phyloP scores from a whole-genome alignment of 805 yeast species.

The Pichia gijzeniarum region DNA sequence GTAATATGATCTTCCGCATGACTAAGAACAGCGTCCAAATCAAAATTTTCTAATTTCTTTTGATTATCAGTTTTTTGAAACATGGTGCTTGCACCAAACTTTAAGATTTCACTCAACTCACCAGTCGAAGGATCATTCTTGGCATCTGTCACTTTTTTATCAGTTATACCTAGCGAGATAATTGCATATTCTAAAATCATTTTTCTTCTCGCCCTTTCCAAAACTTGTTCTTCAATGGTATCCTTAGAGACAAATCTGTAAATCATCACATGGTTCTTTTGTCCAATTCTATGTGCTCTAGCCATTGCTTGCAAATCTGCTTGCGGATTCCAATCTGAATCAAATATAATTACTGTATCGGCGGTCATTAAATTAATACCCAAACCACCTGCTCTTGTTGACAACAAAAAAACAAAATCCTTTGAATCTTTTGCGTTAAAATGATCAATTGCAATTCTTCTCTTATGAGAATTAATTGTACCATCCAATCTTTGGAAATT shows the following conservation, averaged over 20 bases:
- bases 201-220: slow-evolving; percentile 94
- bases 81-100: slow-evolving; percentile 98
- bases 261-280: slow-evolving; percentile 95
- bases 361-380: slow-evolving; percentile 99
- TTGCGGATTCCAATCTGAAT: slow-evolving; percentile 99
- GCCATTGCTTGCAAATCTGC: slow-evolving; percentile 99
- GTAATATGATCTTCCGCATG: slow-evolving; percentile 98
- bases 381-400: slow-evolving; percentile 98
- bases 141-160: slow-evolving; percentile 46
- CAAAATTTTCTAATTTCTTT: slow-evolving; percentile 89
- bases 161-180: slow-evolving; percentile 92
- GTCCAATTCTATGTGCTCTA: slow-evolving; percentile 99
- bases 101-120: slow-evolving; percentile 86
- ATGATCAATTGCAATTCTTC: slow-evolving; percentile 93
- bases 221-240: slow-evolving; percentile 94
- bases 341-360: slow-evolving; percentile 95
- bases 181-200: slow-evolving; percentile 98
- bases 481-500: slow-evolving; percentile 94
- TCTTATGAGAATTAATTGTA: slow-evolving; percentile 88
- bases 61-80: slow-evolving; percentile 91
- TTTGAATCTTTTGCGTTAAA: slow-evolving; percentile 90
- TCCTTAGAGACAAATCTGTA: slow-evolving; percentile 97
- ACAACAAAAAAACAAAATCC: slow-evolving; percentile 82
- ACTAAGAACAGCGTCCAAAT: slow-evolving; percentile 88
- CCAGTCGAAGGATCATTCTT: slow-evolving; percentile 72